Evolutionary conservation across 192 early-diverging fungal genomes (phyloP).

Genomic region (Pilobolus umbonatus): DNA sequence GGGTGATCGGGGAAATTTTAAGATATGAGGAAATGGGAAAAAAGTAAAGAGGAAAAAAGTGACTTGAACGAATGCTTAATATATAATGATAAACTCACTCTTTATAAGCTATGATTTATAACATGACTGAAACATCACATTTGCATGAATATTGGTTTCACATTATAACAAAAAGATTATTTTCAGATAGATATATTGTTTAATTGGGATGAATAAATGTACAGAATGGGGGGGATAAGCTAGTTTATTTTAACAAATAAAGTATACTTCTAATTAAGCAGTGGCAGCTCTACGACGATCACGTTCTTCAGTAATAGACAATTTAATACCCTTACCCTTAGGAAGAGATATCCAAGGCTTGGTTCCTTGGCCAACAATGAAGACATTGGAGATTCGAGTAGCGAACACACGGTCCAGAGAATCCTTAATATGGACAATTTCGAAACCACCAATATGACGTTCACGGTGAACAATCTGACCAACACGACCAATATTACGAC

Average conservation of each 20-base stretch:
- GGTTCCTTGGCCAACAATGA: constrained; percentile 80
- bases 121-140: too few species aligned
- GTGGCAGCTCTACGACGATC: constrained; percentile 61
- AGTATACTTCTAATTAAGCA: too few species aligned
- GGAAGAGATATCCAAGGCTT: constrained; percentile 96
- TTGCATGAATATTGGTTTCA: too few species aligned
- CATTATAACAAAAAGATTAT: too few species aligned
- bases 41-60: background rate
- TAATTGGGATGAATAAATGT: too few species aligned
- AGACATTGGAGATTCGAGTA: constrained; percentile 96
- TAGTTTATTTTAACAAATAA: too few species aligned
- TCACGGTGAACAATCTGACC: constrained; percentile 96
- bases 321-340: constrained; percentile 98
- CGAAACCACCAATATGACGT: constrained; percentile 95
- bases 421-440: constrained; percentile 99
- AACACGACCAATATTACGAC: constrained; percentile 97
- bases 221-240: too few species aligned
- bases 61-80: background rate
- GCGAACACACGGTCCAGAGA: constrained; percentile 91
- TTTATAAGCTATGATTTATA: too few species aligned
- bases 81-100: background rate
- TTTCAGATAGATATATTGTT: too few species aligned
- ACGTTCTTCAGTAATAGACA: constrained; percentile 99
- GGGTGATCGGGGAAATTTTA: too few species aligned
- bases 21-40: too few species aligned